Base-by-base conservation (phyloP, 2,329 filamentous ascomycete species). In the Microascus cirrosus region DNA sequence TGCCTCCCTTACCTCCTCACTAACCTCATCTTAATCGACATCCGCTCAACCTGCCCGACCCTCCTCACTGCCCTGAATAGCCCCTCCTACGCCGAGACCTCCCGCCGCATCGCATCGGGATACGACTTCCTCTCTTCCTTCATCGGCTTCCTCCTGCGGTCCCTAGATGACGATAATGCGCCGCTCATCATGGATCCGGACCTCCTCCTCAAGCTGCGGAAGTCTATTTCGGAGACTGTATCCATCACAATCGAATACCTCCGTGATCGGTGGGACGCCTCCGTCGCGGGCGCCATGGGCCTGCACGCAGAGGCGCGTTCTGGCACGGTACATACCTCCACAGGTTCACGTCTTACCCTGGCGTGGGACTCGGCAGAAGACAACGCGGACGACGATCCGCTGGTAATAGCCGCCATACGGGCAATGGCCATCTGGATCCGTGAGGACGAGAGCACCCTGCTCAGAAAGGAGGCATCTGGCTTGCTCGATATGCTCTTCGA, bases 201-300 rank as follows among this genome's bases (percentile, higher is more conserved):
- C 58, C 76, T 78, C 25, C 75, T 89, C 28, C 71, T 88, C 15
- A 83, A 82, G 63, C 70, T 88, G 6, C 77, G 83, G 45, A 81
- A 77, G 55, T 73, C 77, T 57, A 77, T 88, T 55, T 75, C 79
- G 1, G 85, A 89, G 64, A 83, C 84, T 3, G 76, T 87, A 65
- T 82, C 82, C 0, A 69, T 84, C 1, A 77, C 79, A 0, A 77
- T 85, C 60, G 85, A 88, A 68, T 85, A 84, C 66, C 74, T 89
- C 1, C 79, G 84, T 48, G 86, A 89, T 65, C 73, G 85, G n/a
- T 88, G 83, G 82, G 85, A 89, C 65, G 82, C 81, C 4, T 79
- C 81, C 1, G 73, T 81, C n/a, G 79, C 83, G 3, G 84, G 83
- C 12, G 80, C 81, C 7, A 76, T 79, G 66, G 83, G 83, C 2